Base-by-base conservation (phyloP, 306 rosid genomes). In the Hylodesmum podocarpum region DNA sequence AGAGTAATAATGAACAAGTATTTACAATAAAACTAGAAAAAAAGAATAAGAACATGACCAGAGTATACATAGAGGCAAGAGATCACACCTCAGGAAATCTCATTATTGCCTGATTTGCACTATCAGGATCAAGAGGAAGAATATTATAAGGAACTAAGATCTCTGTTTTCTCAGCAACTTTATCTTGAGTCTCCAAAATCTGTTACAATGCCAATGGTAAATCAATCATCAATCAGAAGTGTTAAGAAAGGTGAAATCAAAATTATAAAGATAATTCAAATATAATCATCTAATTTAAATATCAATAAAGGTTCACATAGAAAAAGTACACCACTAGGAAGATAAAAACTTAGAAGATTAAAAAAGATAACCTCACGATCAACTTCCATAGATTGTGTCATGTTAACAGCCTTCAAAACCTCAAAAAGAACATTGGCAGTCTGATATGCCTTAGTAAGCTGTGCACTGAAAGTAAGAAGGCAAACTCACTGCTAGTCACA, bases 81-180 rank as follows among this genome's bases (percentile, higher is more conserved):
- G 12, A 80, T 27, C 70, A 8, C 82, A 92, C 98, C 98, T 92
- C 98, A 9, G 96, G 97, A 65, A 89, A 92, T 85, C 78, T 90
- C 98, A 92, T 95, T 81, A 95, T 90, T 44, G 98, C 93, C 83
- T 95, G 98, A 76, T 89, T 88, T 69, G 89, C 91, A 85, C 98
- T 95, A 72, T 95, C 98, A 78, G 97, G 98, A 88, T 95, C 97
- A 71, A 95, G 96, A 55, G 98, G 98, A 88, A 95, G 98, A 87
- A 95, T 95, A 82, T 95, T 95, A 86, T 84, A 95, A 27, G 98
- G 97, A 69, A 90, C 93, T 76, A 83, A 88, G n/a, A 92, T 88
- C 90, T 92, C 91, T 25, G 97, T 90, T 86, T 95, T 95, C 85
- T 92, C 97, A 21, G 97, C 93, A 84, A 95, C 97, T 86, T 95